A percentile compares a stretch with the other conserved stretches of the same genome.
These are phyloP conservation scores for Powellomyces hirtus DNA, from an alignment of 192 early-diverging fungal species.

Conservation along the genomic window DNA sequence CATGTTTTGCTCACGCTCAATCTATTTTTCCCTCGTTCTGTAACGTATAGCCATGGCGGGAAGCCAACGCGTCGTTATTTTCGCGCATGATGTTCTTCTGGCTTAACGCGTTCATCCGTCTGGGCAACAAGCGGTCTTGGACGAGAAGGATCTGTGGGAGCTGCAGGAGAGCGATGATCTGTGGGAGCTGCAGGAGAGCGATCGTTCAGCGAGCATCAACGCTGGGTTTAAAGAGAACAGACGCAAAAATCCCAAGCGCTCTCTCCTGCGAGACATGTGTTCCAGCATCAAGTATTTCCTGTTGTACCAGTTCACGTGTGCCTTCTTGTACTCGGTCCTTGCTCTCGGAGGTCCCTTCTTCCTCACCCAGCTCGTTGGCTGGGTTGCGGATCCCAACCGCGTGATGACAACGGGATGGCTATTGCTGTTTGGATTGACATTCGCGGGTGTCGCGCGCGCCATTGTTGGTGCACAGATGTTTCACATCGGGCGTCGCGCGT, in stretches of 20 bases:
- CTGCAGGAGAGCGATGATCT: constrained; percentile 44
- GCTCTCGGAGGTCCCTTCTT: constrained; percentile 41
- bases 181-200: constrained; percentile 33
- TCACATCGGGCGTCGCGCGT: constrained; percentile 39
- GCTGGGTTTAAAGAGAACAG: background rate
- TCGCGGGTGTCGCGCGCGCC: constrained; percentile 2
- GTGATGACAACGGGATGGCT: constrained; percentile 11
- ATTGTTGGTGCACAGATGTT: constrained; percentile 40
- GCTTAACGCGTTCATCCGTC: constrained; percentile 41
- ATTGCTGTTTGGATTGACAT: constrained; percentile 27
- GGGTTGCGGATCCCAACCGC: constrained; percentile 17
- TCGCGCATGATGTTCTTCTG: constrained; percentile 44
- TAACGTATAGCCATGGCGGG: constrained; percentile 16
- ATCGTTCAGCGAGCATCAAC: constrained; percentile 30
- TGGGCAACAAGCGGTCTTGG: constrained; percentile 30
- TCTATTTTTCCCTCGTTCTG: background rate
- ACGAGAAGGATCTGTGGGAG: constrained; percentile 41
- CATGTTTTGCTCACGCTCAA: too few relatives aligned
- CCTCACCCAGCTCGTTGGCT: constrained; percentile 41
- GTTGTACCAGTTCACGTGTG: constrained; percentile 25
- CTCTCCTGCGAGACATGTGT: constrained; percentile 11
- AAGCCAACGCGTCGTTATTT: constrained; percentile 31
- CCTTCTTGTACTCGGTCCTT: constrained; percentile 14
- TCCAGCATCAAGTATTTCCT: constrained; percentile 8
- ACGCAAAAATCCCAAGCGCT: constrained; percentile 2